Base-by-base conservation (phyloP, 2,329 filamentous ascomycete species). In the Aspergillus persii region DNA sequence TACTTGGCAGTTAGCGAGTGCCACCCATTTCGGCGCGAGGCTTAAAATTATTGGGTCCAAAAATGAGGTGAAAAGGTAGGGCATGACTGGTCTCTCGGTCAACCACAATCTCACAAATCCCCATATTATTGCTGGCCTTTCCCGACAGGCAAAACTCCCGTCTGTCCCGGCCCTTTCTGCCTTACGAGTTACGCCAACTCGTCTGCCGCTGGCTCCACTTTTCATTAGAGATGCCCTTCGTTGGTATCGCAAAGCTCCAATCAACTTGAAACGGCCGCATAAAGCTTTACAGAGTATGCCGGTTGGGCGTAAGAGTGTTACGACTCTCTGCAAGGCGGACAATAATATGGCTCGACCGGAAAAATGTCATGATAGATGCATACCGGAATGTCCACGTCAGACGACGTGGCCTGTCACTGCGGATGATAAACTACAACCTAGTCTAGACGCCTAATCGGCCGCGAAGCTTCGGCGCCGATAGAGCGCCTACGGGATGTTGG, bases 241-340 rank as follows among this genome's bases (percentile, higher is more conserved):
- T 52, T 56, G 47, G 49, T 39, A 54, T 53, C 27, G 31, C 51
- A 49, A 44, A 36, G 33, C 49, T 26, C 30, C 53, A 60, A 63
- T 65, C 26, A 60, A 65, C 30, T 50, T 60, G 63, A 63, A 63
- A 65, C 63, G n/a, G 36, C 29, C 53, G 44, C 41, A 41, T 33
- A 36, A 33, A 58, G 50, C 50, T 49, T 29, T 53, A 23, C 18
- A 23, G 18, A 23, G 18, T 23, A 56, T 44, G 29, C 31, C 31
- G 23, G 41, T 26, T 31, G 41, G 36, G 41, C 31, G 46, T 56
- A 50, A 36, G 50, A 41, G 50, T 57, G 46, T 18, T 31, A 39
- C 50, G 44, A 48, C n/a, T 41, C n/a, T 1, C 36, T n/a, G 36
- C 36, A 12, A 41, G 36, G 36, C 12, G 12, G 36, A 41, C 36